phyloP scores from a whole-genome alignment of 371 early-diverging fungal genomes.

The Thermomucor indicae-seudaticae region DNA sequence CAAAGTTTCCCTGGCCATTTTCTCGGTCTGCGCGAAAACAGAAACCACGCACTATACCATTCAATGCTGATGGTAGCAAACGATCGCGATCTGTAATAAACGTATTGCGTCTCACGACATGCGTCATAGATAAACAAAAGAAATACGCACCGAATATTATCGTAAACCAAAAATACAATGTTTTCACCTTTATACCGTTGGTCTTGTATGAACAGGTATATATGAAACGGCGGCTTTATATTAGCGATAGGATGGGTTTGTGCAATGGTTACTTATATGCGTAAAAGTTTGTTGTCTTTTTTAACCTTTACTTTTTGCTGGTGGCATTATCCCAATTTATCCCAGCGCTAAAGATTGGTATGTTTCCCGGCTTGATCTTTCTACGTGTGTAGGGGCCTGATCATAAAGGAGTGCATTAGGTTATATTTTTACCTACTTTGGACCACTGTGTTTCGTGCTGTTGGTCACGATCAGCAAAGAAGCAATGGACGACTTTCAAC shows the following conservation, averaged over 20 bases:
- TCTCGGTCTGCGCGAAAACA: constrained; percentile 17
- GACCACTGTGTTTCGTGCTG: constrained; percentile 94
- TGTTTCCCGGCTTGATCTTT: background rate
- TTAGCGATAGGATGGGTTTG: too few relatives aligned
- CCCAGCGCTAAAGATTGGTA: constrained; percentile 80
- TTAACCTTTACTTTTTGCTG: constrained; percentile 96
- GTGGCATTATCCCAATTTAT: constrained; percentile 95
- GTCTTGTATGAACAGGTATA: constrained; percentile 92
- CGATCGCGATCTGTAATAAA: background rate
- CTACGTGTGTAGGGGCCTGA: background rate
- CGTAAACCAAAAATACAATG: constrained; percentile 95
- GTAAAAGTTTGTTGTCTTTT: constrained; percentile 92
- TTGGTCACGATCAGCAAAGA: constrained; percentile 95
- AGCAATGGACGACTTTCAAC: constrained; percentile 92
- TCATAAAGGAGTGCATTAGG: constrained; percentile 39
- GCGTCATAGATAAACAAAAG: constrained; percentile 46
- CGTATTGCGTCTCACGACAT: background rate
- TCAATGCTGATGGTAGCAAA: constrained; percentile 24
- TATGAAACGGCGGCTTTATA: too few relatives aligned
- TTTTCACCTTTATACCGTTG: constrained; percentile 85
- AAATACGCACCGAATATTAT: constrained; percentile 84
- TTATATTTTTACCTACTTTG: constrained; percentile 92
- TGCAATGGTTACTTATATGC: background rate
- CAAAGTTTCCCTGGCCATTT: constrained; percentile 10
- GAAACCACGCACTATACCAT: constrained; percentile 27